phyloP scores from a whole-genome alignment of 805 yeast genomes.

The Saccharomycopsis selenospora region DNA sequence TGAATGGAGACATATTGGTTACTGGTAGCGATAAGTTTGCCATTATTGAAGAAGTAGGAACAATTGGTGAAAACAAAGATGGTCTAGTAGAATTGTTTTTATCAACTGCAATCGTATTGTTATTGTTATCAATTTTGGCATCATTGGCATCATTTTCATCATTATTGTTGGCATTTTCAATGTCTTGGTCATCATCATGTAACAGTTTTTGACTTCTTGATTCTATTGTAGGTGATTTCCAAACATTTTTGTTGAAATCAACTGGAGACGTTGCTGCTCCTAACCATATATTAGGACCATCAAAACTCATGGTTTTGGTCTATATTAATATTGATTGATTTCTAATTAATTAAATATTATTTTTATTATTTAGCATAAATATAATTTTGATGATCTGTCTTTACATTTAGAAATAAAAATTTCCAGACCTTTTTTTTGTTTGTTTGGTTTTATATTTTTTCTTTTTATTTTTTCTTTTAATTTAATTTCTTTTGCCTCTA shows the following conservation, averaged over 20 bases:
- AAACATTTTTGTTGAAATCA: slow-evolving; percentile 15
- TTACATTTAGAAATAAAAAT: no score
- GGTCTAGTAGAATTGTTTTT: no score
- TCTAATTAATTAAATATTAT: no score
- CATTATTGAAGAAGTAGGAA: neutral
- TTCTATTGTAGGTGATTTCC: slow-evolving; percentile 14
- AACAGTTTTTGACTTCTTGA: neutral
- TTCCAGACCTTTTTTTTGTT: no score
- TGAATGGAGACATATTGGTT: neutral
- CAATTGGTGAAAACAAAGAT: neutral
- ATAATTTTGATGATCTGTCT: no score
- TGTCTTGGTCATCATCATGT: neutral
- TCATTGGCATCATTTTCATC: neutral
- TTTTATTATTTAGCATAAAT: no score
- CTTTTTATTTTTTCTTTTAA: no score
- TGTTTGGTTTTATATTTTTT: no score
- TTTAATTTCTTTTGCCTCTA: no score
- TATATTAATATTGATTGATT: no score
- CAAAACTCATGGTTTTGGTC: neutral
- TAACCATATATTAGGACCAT: slow-evolving; percentile 9
- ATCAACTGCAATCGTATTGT: no score
- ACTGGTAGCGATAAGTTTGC: neutral
- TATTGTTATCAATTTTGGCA: no score
- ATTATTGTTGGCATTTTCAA: slow-evolving; percentile 5
- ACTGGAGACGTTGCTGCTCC: slow-evolving; percentile 7